Base-by-base conservation (phyloP, 1,284 basidiomycete species). In the Rhodotorula sp. region DNA sequence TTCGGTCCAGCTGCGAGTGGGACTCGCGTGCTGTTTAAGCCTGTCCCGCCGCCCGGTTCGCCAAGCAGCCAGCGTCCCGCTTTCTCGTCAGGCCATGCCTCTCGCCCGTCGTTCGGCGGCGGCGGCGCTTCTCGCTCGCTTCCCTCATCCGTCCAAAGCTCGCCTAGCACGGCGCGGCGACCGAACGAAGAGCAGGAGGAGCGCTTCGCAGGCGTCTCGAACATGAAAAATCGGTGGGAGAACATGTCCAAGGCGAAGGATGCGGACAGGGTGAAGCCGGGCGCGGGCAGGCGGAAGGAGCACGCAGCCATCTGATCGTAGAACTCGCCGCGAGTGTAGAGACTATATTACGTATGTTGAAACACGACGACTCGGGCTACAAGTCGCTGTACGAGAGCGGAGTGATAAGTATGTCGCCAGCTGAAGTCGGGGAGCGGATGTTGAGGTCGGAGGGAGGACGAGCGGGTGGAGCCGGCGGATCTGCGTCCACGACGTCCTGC, bases 161-260 rank as follows among this genome's bases (percentile, higher is more conserved):
- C 20, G 44, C 2, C 13, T 24, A 7, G 30, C 39, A 53, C 48
- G 19, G 56, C 29, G 1, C 48, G 8, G 11, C 30, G 7, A 22
- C 44, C n/a, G 52, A 22, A 5, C 17, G 68, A 68, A 19, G 71
- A 63, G 13, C 59, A 63, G n/a, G 74, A 75, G 36, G 67, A 73
- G 61, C 62, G 62, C 10, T 75, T 75, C 34, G 67, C 68, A 10
- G 74, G 74, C 9, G 74, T 75, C 20, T 30, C 55, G 17, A 75
- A 61, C 53, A 73, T 75, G 74, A 69, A 66, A 67, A 62, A 57
- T 15, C 39, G 68, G 30, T 75, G 74, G 74, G 74, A 75, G 58
- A 66, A 61, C 20, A 68, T 74, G 65, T 30, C 59, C 22, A 60
- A 51, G 22, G 44, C 51, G 20, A 51, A 48, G 7, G 60, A 60